Base-by-base conservation (phyloP, 148 eudicot genomes). In the Chenopodium quinoa region DNA sequence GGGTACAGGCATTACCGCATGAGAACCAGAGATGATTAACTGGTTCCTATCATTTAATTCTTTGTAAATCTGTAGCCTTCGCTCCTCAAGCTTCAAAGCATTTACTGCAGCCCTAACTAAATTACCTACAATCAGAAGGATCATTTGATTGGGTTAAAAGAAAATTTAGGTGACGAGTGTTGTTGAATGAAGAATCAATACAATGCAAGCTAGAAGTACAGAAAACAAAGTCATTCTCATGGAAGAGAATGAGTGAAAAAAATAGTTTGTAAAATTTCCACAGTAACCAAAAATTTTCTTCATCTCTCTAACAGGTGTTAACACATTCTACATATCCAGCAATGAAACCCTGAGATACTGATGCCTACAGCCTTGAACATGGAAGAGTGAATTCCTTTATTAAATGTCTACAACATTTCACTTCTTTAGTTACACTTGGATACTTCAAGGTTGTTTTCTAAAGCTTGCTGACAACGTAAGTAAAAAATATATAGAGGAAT, bases 31-130 rank as follows among this genome's bases (percentile, higher is more conserved):
- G 52, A 85, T 75, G 78, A 88, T 75, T 66, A 88, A 80, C 78
- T 89, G 87, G 70, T 88, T 89, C 78, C 83, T 83, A 10, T 81
- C 86, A 82, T 81, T 86, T 66, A 92, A 63, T 84, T 92, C 97
- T 75, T 88, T 86, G 81, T 90, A 89, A 73, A 73, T 87, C 78
- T 84, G 90, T 68, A 82, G 84, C 86, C 97, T 92, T 81, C 74
- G 85, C 80, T 82, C 90, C 87, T 93, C 99, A 82, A 88, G 78
- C 81, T 89, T 90, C 81, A 90, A 73, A 88, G 98, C 99, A 84
- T 83, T 89, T 86, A 89, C 90, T 40, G 95, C 84, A 80, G 87
- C 91, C 84, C 86, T 89, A 60, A 90, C 60, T 73, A 88, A 62
- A 81, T 84, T 86, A 79, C 91, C 97, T 90, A 84, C 86, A 62